phyloP scores from a whole-genome alignment of 495 filamentous ascomycete species.

The Neurospora cerealis region DNA sequence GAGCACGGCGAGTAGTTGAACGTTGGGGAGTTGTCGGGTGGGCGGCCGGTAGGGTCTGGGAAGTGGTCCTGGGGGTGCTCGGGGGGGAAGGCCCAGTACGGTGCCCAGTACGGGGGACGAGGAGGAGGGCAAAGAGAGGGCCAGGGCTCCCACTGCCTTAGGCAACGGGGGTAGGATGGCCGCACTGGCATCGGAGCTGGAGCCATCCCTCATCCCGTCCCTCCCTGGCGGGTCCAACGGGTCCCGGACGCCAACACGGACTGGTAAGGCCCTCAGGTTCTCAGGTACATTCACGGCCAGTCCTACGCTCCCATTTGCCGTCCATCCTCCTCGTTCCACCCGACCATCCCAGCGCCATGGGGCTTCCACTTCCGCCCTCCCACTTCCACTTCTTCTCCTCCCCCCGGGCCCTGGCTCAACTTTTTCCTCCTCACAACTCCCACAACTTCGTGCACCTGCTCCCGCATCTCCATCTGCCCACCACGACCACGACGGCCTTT shows the following conservation, averaged over 20 bases:
- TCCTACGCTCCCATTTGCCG: constrained; percentile 19
- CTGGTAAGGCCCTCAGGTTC: background rate
- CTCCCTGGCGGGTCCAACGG: constrained; percentile 21
- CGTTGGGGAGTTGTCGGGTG: constrained; percentile 8
- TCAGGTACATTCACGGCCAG: constrained; percentile 6
- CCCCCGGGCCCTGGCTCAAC: constrained; percentile 21
- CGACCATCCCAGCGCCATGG: constrained; percentile 11
- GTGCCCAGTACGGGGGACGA: constrained; percentile 8
- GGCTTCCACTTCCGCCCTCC: constrained; percentile 31
- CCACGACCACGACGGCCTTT: background rate
- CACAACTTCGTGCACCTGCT: constrained; percentile 6
- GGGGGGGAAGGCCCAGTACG: constrained; percentile 8
- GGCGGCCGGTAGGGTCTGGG: constrained; percentile 4
- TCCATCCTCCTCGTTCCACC: constrained; percentile 5
- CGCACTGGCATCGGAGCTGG: constrained; percentile 19
- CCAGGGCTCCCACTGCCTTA: background rate
- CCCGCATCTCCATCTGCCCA: background rate
- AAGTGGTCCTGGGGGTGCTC: constrained; percentile 17
- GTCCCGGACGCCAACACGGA: background rate
- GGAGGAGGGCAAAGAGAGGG: constrained; percentile 8
- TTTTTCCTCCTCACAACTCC: constrained; percentile 18
- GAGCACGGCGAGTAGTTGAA: constrained; percentile 26
- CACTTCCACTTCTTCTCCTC: constrained; percentile 28
- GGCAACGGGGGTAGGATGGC: background rate
- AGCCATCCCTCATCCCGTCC: constrained; percentile 11